These are phyloP conservation scores for Tetracladium setigerum DNA, from an alignment of 495 filamentous ascomycete species.

Conservation along the genomic window DNA sequence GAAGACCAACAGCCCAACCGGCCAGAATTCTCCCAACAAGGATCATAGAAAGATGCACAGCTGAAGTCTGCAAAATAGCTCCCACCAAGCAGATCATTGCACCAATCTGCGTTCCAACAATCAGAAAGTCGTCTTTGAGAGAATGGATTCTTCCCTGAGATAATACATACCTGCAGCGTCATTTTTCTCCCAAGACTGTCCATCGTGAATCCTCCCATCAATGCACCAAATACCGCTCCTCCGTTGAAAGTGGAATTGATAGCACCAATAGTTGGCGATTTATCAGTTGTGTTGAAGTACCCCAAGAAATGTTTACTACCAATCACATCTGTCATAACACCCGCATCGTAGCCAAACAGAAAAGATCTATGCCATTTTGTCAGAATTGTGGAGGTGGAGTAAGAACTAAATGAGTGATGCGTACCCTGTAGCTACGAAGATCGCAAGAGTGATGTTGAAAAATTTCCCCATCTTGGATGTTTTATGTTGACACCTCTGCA, in stretches of 20 bases:
- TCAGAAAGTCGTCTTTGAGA: no score
- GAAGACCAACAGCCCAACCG: constrained; percentile 53
- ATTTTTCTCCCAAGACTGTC: constrained; percentile 42
- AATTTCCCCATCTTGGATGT: constrained; percentile 31
- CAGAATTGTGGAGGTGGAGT: background rate
- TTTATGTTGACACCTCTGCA: background rate
- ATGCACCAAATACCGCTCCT: constrained; percentile 41
- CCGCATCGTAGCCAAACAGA: constrained; percentile 48
- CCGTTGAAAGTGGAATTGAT: constrained; percentile 51
- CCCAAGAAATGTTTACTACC: constrained; percentile 37
- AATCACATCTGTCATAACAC: constrained; percentile 50
- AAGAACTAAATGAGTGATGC: background rate
- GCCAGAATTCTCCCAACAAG: constrained; percentile 54
- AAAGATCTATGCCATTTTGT: constrained; percentile 24
- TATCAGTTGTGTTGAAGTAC: constrained; percentile 40
- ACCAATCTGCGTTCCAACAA: constrained; percentile 33
- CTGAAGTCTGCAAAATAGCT: constrained; percentile 46
- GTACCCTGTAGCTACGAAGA: constrained; percentile 37
- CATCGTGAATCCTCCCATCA: constrained; percentile 28
- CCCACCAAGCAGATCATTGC: constrained; percentile 47
- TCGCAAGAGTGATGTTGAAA: constrained; percentile 35
- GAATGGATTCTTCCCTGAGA: no score
- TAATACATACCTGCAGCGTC: constrained; percentile 33
- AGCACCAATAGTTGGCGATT: constrained; percentile 43
- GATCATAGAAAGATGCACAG: constrained; percentile 47